phyloP scores from a whole-genome alignment of 352 stramenopile species.

The Phytophthora tentaculata region DNA sequence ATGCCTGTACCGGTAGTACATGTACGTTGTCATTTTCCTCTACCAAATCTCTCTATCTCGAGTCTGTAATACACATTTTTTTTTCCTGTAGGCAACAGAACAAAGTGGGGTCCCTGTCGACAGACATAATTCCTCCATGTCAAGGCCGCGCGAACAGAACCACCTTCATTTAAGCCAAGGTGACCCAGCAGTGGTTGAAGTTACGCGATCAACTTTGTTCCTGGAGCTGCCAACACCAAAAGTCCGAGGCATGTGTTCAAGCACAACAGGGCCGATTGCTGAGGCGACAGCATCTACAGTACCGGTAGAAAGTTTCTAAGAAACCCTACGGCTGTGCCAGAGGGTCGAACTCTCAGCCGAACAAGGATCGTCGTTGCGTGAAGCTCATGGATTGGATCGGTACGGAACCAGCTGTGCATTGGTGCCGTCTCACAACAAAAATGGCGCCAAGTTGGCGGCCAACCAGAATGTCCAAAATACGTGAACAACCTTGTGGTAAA shows the following conservation, averaged over 20 bases:
- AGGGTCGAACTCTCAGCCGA: constrained; percentile 6
- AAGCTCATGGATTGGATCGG: constrained; percentile 11
- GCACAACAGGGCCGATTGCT: not conserved
- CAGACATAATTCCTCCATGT: not conserved
- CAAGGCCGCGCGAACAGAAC: not conserved
- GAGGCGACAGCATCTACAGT: constrained; percentile 3
- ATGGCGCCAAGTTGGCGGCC: too few relatives aligned
- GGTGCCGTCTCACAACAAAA: constrained; percentile 6
- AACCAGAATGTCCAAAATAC: not conserved
- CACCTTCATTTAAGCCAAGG: not conserved
- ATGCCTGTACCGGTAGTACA: too few relatives aligned
- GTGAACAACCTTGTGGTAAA: not conserved
- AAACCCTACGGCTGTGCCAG: not conserved
- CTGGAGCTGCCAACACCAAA: not conserved
- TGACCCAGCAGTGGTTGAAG: not conserved
- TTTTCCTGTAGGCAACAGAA: too few relatives aligned
- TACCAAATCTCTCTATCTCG: not conserved
- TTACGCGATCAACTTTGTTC: not conserved
- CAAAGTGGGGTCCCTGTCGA: too few relatives aligned
- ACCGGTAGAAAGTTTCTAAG: too few relatives aligned
- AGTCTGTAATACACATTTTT: too few relatives aligned
- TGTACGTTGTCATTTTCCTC: not conserved
- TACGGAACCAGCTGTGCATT: constrained; percentile 1
- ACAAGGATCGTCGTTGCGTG: not conserved
- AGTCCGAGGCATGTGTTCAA: not conserved